A percentile compares a stretch with the other conserved stretches of the same genome.
These are phyloP conservation scores for Beauveria australis DNA, from an alignment of 2,329 filamentous ascomycete species.

Conservation along the genomic window DNA sequence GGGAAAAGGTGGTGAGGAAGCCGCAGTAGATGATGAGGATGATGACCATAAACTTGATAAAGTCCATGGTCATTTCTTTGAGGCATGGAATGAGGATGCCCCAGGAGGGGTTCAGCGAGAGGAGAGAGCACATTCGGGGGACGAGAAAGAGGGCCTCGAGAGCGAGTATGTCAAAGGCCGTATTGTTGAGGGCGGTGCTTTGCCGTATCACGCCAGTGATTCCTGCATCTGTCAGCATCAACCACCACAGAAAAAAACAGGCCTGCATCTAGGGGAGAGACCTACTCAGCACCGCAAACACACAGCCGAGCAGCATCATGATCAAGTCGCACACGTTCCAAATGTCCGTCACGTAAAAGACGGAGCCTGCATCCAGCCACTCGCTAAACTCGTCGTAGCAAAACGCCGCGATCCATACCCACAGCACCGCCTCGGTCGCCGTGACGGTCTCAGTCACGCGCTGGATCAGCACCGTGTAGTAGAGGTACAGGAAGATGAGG, in stretches of 20 bases:
- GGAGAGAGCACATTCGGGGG: conserved; percentile 77
- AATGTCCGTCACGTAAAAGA: conserved; percentile 78
- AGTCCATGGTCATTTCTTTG: conserved; percentile 91
- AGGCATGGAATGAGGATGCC: conserved; percentile 82
- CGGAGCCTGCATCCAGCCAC: conserved; percentile 74
- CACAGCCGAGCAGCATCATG: conserved; percentile 64
- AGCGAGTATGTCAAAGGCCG: conserved; percentile 82
- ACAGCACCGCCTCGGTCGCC: conserved; percentile 61
- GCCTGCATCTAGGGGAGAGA: conserved; percentile 12
- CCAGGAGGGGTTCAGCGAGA: conserved; percentile 85
- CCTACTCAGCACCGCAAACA: conserved; percentile 67
- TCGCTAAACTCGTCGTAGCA: conserved; percentile 82
- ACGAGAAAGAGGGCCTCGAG: conserved; percentile 86
- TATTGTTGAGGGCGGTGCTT: conserved; percentile 58
- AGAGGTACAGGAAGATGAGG: conserved; percentile 64
- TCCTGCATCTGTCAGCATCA: conserved; percentile 18
- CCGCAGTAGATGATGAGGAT: conserved; percentile 78
- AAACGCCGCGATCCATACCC: conserved; percentile 81
- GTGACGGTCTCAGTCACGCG: conserved; percentile 60
- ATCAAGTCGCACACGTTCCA: conserved; percentile 69
- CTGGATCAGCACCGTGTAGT: conserved; percentile 78
- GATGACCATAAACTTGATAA: conserved; percentile 74
- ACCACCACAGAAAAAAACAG: neutral
- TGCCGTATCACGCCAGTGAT: conserved; percentile 35
- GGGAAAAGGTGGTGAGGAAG: conserved; percentile 79